Base-by-base conservation (phyloP, 345 rosid genomes). In the Clarkia xantiana region DNA sequence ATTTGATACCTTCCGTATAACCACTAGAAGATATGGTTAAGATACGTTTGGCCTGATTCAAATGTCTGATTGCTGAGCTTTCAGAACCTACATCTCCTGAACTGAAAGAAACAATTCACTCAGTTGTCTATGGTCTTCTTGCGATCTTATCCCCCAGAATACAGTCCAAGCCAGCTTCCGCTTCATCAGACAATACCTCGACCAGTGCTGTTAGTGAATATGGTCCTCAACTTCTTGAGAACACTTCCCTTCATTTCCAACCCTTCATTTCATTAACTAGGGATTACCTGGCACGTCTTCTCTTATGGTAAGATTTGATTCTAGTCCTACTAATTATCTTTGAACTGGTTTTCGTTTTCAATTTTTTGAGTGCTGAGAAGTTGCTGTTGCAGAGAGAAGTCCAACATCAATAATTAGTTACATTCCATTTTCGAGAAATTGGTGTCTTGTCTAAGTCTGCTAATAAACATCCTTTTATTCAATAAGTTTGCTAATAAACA, bases 211-310 rank as follows among this genome's bases (percentile, higher is more conserved):
- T 29, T 29, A 29, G 36, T 29, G 36, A 29, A 74, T 87, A 83
- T 66, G 74, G 71, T 60, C 71, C 89, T 25, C 95, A 86, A 46
- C 80, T 81, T 53, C 60, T 83, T 50, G 97, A 83, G 69, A 86
- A 83, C 61, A 75, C 86, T 53, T 81, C 97, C 0, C 79, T 86
- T 61, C 91, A 76, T 44, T 86, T 83, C 72, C 95, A 83, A 67
- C 95, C 94, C 20, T 75, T 71, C 25, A 62, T 86, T 59, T 86
- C 86, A 20, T 66, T 86, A 40, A 74, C 86, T 4, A 77, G 97
- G 65, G 97, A 83, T 70, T 86, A 86, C 71, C 76, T 90, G 42
- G 97, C 97, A 1, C 89, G 95, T 29, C 81, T 86, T 42, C 91
- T 90, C 61, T 90, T 90, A 80, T 90, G 97, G 95, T 90, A 53